Evolutionary conservation across 306 rosid genomes (phyloP).

Genomic region (Glycyrrhiza uralensis): DNA sequence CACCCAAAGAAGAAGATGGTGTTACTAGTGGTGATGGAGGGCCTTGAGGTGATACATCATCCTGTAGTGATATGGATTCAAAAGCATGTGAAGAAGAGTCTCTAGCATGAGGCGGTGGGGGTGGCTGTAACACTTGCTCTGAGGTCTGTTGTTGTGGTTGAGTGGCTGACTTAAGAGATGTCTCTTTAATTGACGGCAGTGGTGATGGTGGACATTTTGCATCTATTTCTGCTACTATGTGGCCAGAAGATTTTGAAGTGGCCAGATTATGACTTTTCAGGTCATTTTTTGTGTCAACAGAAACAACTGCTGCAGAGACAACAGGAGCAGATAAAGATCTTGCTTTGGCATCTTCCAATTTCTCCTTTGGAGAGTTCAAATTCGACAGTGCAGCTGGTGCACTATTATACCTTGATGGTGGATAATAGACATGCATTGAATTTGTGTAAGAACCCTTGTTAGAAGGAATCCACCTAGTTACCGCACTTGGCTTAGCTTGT

Average conservation of each 20-base stretch:
- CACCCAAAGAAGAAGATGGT: slow-evolving; percentile 14
- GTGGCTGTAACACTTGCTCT: slow-evolving; percentile 28
- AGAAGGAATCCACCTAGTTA: slow-evolving; percentile 79
- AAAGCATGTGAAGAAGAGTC: slow-evolving; percentile 16
- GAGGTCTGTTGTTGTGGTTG: slow-evolving; percentile 22
- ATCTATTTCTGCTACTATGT: slow-evolving; percentile 40
- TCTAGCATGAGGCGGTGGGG: slow-evolving; percentile 9
- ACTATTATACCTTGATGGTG: slow-evolving; percentile 68
- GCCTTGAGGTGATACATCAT: slow-evolving; percentile 29
- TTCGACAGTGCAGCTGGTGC: slow-evolving; percentile 58
- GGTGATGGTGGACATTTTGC: slow-evolving; percentile 36
- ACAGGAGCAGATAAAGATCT: slow-evolving; percentile 46
- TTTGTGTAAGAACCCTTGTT: slow-evolving; percentile 68
- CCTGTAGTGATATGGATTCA: slow-evolving; percentile 21
- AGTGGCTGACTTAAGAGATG: slow-evolving; percentile 25
- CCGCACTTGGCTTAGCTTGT: slow-evolving; percentile 68
- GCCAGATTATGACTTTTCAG: slow-evolving; percentile 38
- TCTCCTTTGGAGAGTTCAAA: slow-evolving; percentile 49
- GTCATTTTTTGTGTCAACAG: slow-evolving; percentile 45
- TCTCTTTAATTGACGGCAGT: slow-evolving; percentile 38
- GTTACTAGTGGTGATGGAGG: slow-evolving; percentile 24
- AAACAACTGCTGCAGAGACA: slow-evolving; percentile 26
- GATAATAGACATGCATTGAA: slow-evolving; percentile 84
- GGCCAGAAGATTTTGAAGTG: slow-evolving; percentile 48
- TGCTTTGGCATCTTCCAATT: slow-evolving; percentile 43